phyloP scores from a whole-genome alignment of 2,329 filamentous ascomycete genomes.

The Sclerotinia minor region DNA sequence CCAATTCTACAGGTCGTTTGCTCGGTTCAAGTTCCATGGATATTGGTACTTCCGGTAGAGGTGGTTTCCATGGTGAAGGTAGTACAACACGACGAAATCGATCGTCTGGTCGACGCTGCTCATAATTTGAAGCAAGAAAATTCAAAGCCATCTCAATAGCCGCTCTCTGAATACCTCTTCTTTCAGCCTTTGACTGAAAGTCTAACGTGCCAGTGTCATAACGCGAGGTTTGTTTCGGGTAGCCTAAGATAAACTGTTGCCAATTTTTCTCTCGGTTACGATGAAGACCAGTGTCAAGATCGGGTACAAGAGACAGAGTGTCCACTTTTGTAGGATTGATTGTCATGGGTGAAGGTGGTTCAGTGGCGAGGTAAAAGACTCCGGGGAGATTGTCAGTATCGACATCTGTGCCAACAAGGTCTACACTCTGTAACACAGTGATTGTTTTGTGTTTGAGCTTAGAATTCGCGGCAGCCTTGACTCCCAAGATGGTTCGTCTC shows the following conservation, averaged over 20 bases:
- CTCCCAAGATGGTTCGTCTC: not conserved
- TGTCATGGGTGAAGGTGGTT: not conserved
- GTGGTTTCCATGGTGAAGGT: constrained; percentile 20
- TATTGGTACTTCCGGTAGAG: constrained; percentile 32
- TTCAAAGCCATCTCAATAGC: constrained; percentile 38
- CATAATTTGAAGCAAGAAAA: constrained; percentile 36
- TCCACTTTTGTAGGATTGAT: constrained; percentile 1
- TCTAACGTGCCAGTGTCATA: constrained; percentile 25
- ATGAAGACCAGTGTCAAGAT: constrained; percentile 5
- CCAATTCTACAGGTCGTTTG: constrained; percentile 35
- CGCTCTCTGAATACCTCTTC: constrained; percentile 37
- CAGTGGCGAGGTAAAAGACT: constrained; percentile 15
- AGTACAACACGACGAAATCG: constrained; percentile 34
- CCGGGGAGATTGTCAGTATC: constrained; percentile 21
- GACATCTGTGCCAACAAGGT: constrained; percentile 5
- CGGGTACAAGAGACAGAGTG: not conserved
- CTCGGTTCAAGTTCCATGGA: constrained; percentile 33
- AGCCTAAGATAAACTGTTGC: constrained; percentile 16
- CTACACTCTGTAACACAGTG: constrained; percentile 11
- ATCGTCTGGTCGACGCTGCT: constrained; percentile 38
- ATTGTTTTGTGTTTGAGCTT: not conserved
- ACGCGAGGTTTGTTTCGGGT: not conserved
- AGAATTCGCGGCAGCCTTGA: not conserved
- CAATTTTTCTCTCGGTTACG: constrained; percentile 9
- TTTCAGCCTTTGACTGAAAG: constrained; percentile 36